A percentile compares a stretch with the other conserved stretches of the same genome.
Conservation (phyloP, 2,329 filamentous ascomycete genomes). For the Diplodia mutila region DNA sequence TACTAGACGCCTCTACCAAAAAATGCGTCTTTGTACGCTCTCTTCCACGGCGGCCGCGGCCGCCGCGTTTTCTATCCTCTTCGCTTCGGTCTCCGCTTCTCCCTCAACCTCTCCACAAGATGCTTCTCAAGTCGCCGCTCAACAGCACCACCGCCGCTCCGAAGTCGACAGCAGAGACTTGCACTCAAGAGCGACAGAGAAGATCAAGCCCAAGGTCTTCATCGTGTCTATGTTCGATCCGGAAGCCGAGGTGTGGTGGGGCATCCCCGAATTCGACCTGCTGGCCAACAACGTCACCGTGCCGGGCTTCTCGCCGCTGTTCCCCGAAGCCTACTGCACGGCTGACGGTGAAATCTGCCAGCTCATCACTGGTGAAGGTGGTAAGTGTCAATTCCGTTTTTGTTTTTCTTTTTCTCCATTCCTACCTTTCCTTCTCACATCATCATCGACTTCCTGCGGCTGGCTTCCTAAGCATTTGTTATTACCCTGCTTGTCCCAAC, state of each 20-base stretch:
- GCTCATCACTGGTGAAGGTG: conserved; percentile 62
- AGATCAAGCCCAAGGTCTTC: conserved; percentile 63
- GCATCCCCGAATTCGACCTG: conserved; percentile 60
- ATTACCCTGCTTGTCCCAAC: not conserved
- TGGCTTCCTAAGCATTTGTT: not conserved
- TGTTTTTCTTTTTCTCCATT: not conserved
- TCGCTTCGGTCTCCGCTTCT: conserved; percentile 21
- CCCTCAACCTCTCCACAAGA: not conserved
- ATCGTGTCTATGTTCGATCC: conserved; percentile 63
- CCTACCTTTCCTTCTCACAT: not conserved
- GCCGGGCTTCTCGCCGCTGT: conserved; percentile 67
- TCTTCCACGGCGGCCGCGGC: not conserved
- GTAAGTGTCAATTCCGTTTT: conserved; percentile 37
- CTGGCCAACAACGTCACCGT: conserved; percentile 61
- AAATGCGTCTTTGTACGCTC: conserved; percentile 13
- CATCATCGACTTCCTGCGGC: not conserved
- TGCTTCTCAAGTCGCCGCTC: not conserved
- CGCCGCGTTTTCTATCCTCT: not conserved
- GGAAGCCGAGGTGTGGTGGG: conserved; percentile 56
- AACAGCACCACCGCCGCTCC: not conserved
- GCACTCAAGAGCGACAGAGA: conserved; percentile 35
- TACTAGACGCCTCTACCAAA: not conserved
- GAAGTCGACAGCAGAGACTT: conserved; percentile 29
- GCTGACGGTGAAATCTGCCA: conserved; percentile 66
- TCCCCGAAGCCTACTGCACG: conserved; percentile 68